Percentiles rank a stretch among this genome's conserved stretches.
phyloP scores from a whole-genome alignment of 2,329 filamentous ascomycete species.

The Talaromyces sp. region DNA sequence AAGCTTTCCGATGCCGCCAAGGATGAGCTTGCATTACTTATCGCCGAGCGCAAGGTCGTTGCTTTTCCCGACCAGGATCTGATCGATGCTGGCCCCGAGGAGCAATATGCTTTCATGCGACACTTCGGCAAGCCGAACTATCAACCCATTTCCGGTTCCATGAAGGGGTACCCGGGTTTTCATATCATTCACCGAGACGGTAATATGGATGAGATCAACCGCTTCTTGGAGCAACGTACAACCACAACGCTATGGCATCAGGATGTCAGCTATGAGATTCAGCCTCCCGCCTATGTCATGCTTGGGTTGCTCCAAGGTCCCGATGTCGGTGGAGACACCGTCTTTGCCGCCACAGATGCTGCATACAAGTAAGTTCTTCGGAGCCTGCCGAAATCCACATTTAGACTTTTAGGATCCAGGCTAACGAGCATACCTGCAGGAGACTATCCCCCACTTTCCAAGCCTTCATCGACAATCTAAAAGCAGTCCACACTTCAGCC shows the following conservation, averaged over 20 bases:
- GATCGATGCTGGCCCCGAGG: constrained; percentile 43
- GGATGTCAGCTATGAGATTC: constrained; percentile 49
- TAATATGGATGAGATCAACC: constrained; percentile 42
- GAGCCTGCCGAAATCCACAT: neutral
- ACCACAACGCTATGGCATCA: constrained; percentile 51
- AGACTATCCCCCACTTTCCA: constrained; percentile 53
- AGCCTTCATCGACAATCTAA: constrained; percentile 32
- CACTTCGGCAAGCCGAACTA: constrained; percentile 48
- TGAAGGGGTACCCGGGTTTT: constrained; percentile 44
- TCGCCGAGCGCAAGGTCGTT: constrained; percentile 62
- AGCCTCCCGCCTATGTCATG: constrained; percentile 48
- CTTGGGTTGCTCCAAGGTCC: constrained; percentile 50
- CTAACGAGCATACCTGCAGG: constrained; percentile 17
- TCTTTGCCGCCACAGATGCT: constrained; percentile 45
- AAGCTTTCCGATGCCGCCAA: constrained; percentile 47
- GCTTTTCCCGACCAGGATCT: constrained; percentile 53
- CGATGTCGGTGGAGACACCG: constrained; percentile 50
- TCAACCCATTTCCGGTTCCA: constrained; percentile 44
- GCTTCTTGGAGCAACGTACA: constrained; percentile 42
- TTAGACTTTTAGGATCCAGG: constrained; percentile 5
- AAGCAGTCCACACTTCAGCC: constrained; percentile 40
- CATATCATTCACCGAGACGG: constrained; percentile 48
- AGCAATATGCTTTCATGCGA: constrained; percentile 44
- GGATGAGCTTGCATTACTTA: constrained; percentile 58
- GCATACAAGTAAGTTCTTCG: constrained; percentile 41